phyloP scores from a whole-genome alignment of 352 stramenopile species.

The Aphanomyces invadans region DNA sequence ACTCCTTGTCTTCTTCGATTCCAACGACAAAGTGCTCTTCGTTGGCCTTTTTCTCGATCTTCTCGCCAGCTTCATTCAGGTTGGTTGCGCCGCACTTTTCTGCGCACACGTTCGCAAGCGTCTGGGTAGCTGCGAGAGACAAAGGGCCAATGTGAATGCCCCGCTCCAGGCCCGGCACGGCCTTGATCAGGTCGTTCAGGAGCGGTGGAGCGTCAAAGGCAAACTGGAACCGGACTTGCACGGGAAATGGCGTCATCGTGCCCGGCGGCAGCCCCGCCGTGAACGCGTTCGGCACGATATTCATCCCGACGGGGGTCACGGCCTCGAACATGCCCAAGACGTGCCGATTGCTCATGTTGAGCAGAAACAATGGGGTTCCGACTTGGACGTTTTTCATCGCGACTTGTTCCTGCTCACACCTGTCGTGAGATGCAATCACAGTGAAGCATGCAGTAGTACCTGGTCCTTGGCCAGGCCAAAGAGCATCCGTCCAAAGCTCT shows the following conservation, averaged over 20 bases:
- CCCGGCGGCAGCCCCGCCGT: slow-evolving; percentile 34
- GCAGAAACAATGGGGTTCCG: slow-evolving; percentile 73
- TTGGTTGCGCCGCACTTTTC: slow-evolving; percentile 44
- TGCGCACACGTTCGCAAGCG: slow-evolving; percentile 61
- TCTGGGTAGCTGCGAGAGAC: slow-evolving; percentile 53
- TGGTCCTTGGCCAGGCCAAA: slow-evolving; percentile 73
- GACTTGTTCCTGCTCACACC: slow-evolving; percentile 40
- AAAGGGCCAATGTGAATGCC: slow-evolving; percentile 52
- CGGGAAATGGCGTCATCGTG: slow-evolving; percentile 50
- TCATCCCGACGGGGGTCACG: slow-evolving; percentile 53
- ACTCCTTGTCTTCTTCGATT: slow-evolving; percentile 82
- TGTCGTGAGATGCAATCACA: no score
- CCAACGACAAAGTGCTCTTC: slow-evolving; percentile 44
- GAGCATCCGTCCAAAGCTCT: slow-evolving; percentile 80
- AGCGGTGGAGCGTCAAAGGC: slow-evolving; percentile 65
- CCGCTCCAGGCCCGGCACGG: slow-evolving; percentile 48
- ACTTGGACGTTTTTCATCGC: slow-evolving; percentile 55
- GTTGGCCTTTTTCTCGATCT: slow-evolving; percentile 47
- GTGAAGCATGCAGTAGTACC: no score
- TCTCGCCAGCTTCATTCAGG: slow-evolving; percentile 13
- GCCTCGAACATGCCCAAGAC: slow-evolving; percentile 82
- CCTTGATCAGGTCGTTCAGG: slow-evolving; percentile 62
- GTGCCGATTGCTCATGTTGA: slow-evolving; percentile 81
- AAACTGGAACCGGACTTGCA: slow-evolving; percentile 69
- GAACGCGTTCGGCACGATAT: slow-evolving; percentile 79